Evolutionary conservation across 345 rosid species (phyloP).

Genomic region (Linum usitatissimum): DNA sequence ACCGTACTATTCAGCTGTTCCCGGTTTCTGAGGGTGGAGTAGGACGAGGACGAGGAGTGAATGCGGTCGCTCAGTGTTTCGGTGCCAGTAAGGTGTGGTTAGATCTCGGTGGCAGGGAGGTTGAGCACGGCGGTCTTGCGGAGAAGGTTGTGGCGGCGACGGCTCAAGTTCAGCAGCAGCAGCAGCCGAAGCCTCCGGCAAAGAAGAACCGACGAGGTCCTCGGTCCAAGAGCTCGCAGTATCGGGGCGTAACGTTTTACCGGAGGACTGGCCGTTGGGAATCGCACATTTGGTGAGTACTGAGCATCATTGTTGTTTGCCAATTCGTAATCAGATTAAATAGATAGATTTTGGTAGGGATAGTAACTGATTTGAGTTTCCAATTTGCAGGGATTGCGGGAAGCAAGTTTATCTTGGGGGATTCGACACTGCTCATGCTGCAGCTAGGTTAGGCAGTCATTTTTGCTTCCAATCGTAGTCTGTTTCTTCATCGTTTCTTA

Average conservation of each 20-base stretch:
- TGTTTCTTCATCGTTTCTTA: not conserved
- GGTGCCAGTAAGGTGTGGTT: too few species aligned
- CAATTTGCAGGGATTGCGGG: slow-evolving; percentile 23
- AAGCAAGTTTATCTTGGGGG: slow-evolving; percentile 30
- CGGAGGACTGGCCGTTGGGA: slow-evolving; percentile 28
- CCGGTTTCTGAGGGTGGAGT: too few species aligned
- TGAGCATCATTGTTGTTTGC: too few species aligned
- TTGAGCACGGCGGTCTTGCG: too few species aligned
- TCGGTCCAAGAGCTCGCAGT: slow-evolving; percentile 25
- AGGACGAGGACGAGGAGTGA: too few species aligned
- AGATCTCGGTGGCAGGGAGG: too few species aligned
- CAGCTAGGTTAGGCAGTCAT: slow-evolving; percentile 12
- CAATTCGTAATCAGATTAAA: too few species aligned
- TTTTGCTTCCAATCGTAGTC: not conserved
- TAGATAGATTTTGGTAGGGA: too few species aligned
- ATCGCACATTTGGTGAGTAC: slow-evolving; percentile 22
- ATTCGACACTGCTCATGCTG: slow-evolving; percentile 22
- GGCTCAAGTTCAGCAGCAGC: not conserved
- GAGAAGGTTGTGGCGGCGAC: too few species aligned
- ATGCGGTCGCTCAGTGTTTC: too few species aligned
- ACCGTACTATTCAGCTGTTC: too few species aligned
- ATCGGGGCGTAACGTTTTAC: slow-evolving; percentile 25
- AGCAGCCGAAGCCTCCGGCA: slow-evolving; percentile 33
- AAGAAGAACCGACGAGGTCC: slow-evolving; percentile 25
- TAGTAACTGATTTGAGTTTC: not conserved